Conservation (phyloP, 164 flowering plant species). For the Annona squamosa region DNA sequence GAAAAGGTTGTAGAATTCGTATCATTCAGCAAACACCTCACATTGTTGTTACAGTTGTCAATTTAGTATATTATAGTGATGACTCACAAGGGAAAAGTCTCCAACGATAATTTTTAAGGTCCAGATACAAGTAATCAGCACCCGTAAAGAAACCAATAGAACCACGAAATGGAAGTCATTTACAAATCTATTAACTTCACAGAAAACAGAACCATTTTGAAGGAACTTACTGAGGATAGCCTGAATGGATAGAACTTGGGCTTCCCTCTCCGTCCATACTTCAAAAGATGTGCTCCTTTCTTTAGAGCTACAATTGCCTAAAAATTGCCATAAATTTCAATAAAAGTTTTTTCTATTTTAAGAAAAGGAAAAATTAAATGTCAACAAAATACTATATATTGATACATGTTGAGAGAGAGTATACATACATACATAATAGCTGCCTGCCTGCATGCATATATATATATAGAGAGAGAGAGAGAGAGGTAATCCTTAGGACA, state of each 20-base stretch:
- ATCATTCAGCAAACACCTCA: too few species aligned
- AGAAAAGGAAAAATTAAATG: background rate
- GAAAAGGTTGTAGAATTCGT: too few species aligned
- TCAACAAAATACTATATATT: background rate
- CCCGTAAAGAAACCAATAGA: background rate
- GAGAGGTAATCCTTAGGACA: background rate
- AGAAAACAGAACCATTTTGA: slow-evolving; percentile 1
- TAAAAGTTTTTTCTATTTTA: too few species aligned
- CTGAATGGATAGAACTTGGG: slow-evolving; percentile 56
- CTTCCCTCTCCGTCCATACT: slow-evolving; percentile 48
- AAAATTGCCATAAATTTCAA: slow-evolving; percentile 6
- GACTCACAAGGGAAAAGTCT: too few species aligned
- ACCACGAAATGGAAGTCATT: background rate
- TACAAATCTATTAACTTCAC: background rate
- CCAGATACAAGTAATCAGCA: too few species aligned
- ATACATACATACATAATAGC: background rate
- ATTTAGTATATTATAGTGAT: too few species aligned
- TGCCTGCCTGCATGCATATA: background rate
- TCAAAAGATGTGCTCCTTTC: slow-evolving; percentile 56
- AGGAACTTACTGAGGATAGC: slow-evolving; percentile 37
- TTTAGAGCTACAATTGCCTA: slow-evolving; percentile 53
- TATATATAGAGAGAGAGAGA: too few species aligned
- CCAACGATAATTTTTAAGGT: too few species aligned
- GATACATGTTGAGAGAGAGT: background rate
- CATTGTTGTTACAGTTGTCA: too few species aligned